phyloP scores from a whole-genome alignment of 495 filamentous ascomycete genomes.

The Neurospora tetrasperma region DNA sequence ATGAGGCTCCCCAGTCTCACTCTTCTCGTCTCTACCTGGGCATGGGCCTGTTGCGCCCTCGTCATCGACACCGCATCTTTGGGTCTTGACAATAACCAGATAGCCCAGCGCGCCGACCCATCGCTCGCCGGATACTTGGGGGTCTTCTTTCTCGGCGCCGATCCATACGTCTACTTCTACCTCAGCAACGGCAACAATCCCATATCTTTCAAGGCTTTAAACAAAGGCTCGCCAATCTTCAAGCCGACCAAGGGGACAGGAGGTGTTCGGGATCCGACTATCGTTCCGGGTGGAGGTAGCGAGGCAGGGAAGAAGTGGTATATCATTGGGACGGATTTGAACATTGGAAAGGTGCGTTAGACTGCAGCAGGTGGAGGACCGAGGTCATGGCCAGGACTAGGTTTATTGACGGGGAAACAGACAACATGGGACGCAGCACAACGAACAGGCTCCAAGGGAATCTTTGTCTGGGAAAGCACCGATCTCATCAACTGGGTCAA shows the following conservation, averaged over 20 bases:
- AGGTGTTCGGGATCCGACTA: constrained; percentile 39
- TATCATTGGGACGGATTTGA: constrained; percentile 42
- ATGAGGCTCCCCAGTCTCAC: not conserved
- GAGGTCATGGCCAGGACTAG: not conserved
- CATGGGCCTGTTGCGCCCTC: not conserved
- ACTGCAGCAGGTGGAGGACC: not conserved
- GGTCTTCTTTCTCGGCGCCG: constrained; percentile 43
- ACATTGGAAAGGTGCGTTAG: constrained; percentile 36
- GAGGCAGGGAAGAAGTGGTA: constrained; percentile 45
- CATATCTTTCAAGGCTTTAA: constrained; percentile 36
- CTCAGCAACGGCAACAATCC: constrained; percentile 41
- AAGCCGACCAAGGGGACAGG: constrained; percentile 40
- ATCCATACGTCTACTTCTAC: constrained; percentile 45
- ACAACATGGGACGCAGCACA: constrained; percentile 44
- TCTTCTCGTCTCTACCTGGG: not conserved
- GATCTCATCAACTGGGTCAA: constrained; percentile 38
- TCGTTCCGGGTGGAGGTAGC: constrained; percentile 35
- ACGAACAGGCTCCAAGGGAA: constrained; percentile 37
- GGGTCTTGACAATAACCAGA: not conserved
- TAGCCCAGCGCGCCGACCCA: constrained; percentile 27
- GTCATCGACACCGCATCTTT: not conserved
- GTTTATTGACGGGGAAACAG: constrained; percentile 8
- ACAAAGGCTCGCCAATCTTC: constrained; percentile 36
- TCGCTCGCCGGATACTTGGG: constrained; percentile 38
- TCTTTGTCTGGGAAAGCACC: constrained; percentile 45